phyloP scores from a whole-genome alignment of 2,329 filamentous ascomycete species.

The Monosporascus sp. region DNA sequence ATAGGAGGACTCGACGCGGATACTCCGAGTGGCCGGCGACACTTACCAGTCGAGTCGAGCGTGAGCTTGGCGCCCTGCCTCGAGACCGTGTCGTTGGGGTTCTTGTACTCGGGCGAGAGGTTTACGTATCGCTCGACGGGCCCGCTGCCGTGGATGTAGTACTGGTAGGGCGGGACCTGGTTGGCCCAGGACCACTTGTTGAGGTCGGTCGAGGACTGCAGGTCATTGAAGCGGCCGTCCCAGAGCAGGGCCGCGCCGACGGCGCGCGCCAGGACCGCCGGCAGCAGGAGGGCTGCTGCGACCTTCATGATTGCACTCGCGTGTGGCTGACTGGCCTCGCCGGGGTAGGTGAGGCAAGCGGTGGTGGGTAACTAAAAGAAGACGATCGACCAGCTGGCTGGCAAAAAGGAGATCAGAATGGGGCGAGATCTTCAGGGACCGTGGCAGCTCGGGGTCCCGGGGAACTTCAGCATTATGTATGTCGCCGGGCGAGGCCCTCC shows the following conservation, averaged over 20 bases:
- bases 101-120: slow-evolving; percentile 55
- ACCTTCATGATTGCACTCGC: slow-evolving; percentile 14
- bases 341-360: neutral
- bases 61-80: slow-evolving; percentile 64
- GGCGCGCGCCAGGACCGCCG: slow-evolving; percentile 11
- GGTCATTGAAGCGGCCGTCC: slow-evolving; percentile 56
- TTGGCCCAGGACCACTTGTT: slow-evolving; percentile 58
- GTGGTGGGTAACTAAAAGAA: neutral
- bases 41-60: slow-evolving; percentile 35
- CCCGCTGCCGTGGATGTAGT: slow-evolving; percentile 66
- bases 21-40: too few relatives aligned
- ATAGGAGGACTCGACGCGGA: too few relatives aligned
- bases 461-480: neutral
- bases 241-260: slow-evolving; percentile 45
- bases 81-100: slow-evolving; percentile 56
- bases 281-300: slow-evolving; percentile 6
- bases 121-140: slow-evolving; percentile 55
- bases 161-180: slow-evolving; percentile 63
- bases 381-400: neutral
- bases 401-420: neutral
- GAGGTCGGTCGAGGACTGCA: slow-evolving; percentile 43
- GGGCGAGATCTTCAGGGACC: neutral
- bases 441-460: neutral
- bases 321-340: too few relatives aligned
- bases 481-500: too few relatives aligned